A percentile compares a stretch with the other conserved stretches of the same genome.
Evolutionary conservation across 2,329 filamentous ascomycete species (phyloP).

Genomic region (Ustulina deusta): DNA sequence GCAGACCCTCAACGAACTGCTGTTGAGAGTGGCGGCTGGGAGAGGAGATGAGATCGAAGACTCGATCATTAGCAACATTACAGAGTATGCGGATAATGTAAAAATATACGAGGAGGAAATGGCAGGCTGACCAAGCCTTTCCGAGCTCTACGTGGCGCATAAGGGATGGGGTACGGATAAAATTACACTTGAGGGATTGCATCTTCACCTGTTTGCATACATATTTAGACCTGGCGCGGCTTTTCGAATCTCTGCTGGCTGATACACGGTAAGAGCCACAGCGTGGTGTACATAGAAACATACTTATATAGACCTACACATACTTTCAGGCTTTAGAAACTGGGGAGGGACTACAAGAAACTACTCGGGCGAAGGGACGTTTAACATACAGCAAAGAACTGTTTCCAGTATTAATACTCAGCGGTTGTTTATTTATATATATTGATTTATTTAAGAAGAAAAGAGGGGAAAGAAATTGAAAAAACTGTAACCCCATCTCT

Average conservation of each 20-base stretch:
- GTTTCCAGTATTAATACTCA: background rate
- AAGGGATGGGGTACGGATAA: slow-evolving; percentile 26
- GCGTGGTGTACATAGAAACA: slow-evolving; percentile 24
- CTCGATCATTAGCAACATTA: slow-evolving; percentile 83
- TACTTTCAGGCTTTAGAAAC: background rate
- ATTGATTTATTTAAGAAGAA: background rate
- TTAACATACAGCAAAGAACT: background rate
- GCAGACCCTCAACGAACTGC: slow-evolving; percentile 88
- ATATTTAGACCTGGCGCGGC: slow-evolving; percentile 9
- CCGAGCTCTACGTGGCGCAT: slow-evolving; percentile 11
- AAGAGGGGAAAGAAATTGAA: too few species aligned
- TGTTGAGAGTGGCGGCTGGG: slow-evolving; percentile 87
- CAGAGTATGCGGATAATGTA: slow-evolving; percentile 83
- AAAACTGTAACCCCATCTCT: too few species aligned
- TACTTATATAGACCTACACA: slow-evolving; percentile 4
- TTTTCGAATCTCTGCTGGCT: slow-evolving; percentile 13
- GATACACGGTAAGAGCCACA: slow-evolving; percentile 16
- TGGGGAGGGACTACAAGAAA: background rate
- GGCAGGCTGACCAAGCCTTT: slow-evolving; percentile 3
- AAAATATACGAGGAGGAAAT: slow-evolving; percentile 78
- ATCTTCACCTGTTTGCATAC: slow-evolving; percentile 5
- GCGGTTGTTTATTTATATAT: background rate
- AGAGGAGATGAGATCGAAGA: slow-evolving; percentile 83
- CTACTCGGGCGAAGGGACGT: background rate
- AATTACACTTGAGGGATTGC: slow-evolving; percentile 30